Evolutionary conservation across 306 rosid genomes (phyloP).

Genomic region (Hylodesmum podocarpum): DNA sequence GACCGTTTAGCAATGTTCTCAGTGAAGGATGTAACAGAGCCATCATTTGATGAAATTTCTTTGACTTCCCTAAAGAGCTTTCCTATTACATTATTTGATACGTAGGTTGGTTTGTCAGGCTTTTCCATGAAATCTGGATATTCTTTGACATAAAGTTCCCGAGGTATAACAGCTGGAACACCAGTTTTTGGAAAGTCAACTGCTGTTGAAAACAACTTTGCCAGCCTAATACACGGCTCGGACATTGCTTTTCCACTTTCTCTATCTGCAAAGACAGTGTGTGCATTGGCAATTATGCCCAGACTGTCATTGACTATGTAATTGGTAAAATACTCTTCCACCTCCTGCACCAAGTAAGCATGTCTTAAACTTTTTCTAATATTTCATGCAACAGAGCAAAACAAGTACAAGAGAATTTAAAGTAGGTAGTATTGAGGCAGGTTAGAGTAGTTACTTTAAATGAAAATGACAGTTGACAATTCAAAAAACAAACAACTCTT

Average conservation of each 20-base stretch:
- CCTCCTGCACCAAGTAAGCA: slow-evolving; percentile 55
- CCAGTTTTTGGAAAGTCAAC: slow-evolving; percentile 95
- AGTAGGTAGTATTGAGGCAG: neutral
- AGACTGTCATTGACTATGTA: slow-evolving; percentile 76
- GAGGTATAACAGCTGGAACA: slow-evolving; percentile 67
- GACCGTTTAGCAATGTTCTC: slow-evolving; percentile 40
- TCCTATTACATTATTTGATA: slow-evolving; percentile 63
- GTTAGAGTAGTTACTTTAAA: neutral
- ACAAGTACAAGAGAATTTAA: neutral
- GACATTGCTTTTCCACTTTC: slow-evolving; percentile 54
- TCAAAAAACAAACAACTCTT: neutral
- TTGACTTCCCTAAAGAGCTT: slow-evolving; percentile 68
- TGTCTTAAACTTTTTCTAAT: neutral
- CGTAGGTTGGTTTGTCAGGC: slow-evolving; percentile 55
- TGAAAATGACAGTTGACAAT: neutral
- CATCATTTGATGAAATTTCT: slow-evolving; percentile 35
- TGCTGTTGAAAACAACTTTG: slow-evolving; percentile 61
- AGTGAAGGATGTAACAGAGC: slow-evolving; percentile 44
- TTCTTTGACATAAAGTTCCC: slow-evolving; percentile 47
- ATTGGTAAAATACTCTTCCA: slow-evolving; percentile 66
- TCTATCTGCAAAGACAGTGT: slow-evolving; percentile 69
- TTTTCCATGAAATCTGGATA: slow-evolving; percentile 94
- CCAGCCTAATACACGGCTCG: slow-evolving; percentile 54
- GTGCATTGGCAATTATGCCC: slow-evolving; percentile 83
- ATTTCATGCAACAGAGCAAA: neutral